phyloP scores from a whole-genome alignment of 768 basidiomycete species.

The Naganishia antarctica region DNA sequence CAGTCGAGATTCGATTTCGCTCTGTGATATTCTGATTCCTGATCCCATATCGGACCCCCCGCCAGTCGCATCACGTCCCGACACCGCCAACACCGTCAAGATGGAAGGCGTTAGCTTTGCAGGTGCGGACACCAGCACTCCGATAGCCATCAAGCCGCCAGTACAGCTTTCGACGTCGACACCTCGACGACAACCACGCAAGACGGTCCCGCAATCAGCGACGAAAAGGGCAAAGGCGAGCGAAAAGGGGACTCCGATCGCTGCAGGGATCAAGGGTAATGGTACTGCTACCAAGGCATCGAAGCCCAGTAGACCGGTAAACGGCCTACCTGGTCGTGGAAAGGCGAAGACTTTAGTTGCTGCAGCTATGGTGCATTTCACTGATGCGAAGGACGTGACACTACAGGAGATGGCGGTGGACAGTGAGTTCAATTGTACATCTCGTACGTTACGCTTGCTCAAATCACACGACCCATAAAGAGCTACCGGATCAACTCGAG shows the following conservation, averaged over 20 bases:
- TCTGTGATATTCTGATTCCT: too few relatives aligned
- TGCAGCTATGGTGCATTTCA: neutral
- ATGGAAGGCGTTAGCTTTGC: slow-evolving; percentile 16
- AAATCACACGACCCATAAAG: too few relatives aligned
- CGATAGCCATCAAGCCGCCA: neutral
- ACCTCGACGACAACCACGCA: neutral
- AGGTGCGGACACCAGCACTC: slow-evolving; percentile 1
- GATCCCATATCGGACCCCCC: too few relatives aligned
- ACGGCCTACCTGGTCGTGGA: neutral
- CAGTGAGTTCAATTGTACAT: too few relatives aligned
- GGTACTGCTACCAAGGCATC: neutral
- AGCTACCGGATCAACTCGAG: neutral
- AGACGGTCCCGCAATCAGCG: neutral
- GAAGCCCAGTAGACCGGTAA: neutral
- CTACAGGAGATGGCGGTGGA: neutral
- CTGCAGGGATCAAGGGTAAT: neutral
- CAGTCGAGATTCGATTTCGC: too few relatives aligned
- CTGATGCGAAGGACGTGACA: neutral
- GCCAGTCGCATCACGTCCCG: too few relatives aligned
- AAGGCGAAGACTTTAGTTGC: neutral
- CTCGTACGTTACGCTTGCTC: too few relatives aligned
- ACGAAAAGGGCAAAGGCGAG: neutral
- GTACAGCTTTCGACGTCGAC: neutral
- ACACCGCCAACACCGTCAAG: neutral
- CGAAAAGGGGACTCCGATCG: neutral